Percentiles rank a stretch among this genome's conserved stretches.
phyloP scores from a whole-genome alignment of 2,329 filamentous ascomycete genomes.

The Periconia sp. region DNA sequence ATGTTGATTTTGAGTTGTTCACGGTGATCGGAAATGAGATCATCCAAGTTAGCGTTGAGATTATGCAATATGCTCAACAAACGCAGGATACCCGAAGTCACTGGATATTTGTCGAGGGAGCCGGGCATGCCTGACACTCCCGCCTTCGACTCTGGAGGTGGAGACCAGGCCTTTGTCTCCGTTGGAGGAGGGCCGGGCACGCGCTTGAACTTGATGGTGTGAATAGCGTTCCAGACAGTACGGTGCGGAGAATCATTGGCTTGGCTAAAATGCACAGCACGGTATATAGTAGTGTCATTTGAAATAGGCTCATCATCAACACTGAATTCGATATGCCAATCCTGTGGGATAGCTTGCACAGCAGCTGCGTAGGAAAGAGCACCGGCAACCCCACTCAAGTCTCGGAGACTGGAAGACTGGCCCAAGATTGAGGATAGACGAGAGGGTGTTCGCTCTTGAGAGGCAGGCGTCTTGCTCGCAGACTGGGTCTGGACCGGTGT shows the following conservation, averaged over 20 bases:
- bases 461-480: constrained; percentile 29
- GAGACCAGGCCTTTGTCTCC: constrained; percentile 66
- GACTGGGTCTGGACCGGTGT: constrained; percentile 69
- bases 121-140: constrained; percentile 68
- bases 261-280: constrained; percentile 78
- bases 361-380: constrained; percentile 83
- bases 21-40: constrained; percentile 79
- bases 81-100: constrained; percentile 82
- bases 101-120: constrained; percentile 80
- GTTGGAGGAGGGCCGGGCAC: constrained; percentile 80
- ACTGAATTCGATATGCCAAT: constrained; percentile 97
- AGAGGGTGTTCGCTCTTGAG: constrained; percentile 31
- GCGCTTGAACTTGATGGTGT: constrained; percentile 88
- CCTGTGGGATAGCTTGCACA: constrained; percentile 76
- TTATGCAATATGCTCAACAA: constrained; percentile 89
- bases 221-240: constrained; percentile 86
- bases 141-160: constrained; percentile 53
- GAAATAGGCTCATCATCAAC: constrained; percentile 80
- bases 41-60: constrained; percentile 89
- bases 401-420: constrained; percentile 35
- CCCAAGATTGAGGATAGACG: constrained; percentile 35
- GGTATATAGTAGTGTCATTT: constrained; percentile 94
- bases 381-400: constrained; percentile 44
- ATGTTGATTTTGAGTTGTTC: constrained; percentile 69
- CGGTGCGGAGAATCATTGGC: constrained; percentile 68